These are phyloP conservation scores for Cryptomeria japonica DNA, from an alignment of 75 land plant species.

Conservation along the genomic window DNA sequence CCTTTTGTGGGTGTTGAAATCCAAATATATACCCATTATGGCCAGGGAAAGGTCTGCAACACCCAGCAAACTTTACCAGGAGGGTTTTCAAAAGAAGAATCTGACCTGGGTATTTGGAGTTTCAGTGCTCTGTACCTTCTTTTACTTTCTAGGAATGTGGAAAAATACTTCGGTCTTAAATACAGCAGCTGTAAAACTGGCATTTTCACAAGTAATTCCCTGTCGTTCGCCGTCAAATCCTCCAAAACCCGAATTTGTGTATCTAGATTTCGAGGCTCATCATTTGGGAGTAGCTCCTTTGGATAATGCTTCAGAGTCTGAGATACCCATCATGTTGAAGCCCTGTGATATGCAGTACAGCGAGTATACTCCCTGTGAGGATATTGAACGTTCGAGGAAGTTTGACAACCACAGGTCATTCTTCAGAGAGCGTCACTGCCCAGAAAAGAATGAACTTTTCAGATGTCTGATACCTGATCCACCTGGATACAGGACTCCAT, in stretches of 20 bases:
- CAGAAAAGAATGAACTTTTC: conserved; percentile 55
- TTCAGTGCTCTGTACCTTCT: conserved; percentile 43
- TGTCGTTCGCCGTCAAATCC: not conserved
- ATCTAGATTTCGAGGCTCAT: conserved; percentile 37
- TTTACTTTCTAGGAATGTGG: conserved; percentile 54
- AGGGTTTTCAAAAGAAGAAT: not conserved
- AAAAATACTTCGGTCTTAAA: conserved; percentile 12
- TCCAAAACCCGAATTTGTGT: not conserved
- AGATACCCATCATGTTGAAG: conserved; percentile 17
- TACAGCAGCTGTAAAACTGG: not conserved
- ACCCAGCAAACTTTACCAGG: not conserved
- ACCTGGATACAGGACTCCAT: conserved; percentile 60
- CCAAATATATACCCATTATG: not conserved
- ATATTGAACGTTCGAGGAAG: conserved; percentile 39
- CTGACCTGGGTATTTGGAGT: conserved; percentile 22
- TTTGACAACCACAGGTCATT: conserved; percentile 43
- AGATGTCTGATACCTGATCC: conserved; percentile 78
- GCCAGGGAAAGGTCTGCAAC: not conserved
- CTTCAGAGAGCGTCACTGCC: conserved; percentile 85
- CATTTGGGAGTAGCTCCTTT: conserved; percentile 12
- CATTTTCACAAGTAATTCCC: not conserved
- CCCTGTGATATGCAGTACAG: conserved; percentile 58
- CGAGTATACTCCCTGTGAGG: conserved; percentile 86
- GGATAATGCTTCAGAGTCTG: not conserved
- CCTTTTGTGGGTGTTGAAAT: too few species aligned